Base-by-base conservation (phyloP, 148 eudicot genomes). In the Diospyros lotus region DNA sequence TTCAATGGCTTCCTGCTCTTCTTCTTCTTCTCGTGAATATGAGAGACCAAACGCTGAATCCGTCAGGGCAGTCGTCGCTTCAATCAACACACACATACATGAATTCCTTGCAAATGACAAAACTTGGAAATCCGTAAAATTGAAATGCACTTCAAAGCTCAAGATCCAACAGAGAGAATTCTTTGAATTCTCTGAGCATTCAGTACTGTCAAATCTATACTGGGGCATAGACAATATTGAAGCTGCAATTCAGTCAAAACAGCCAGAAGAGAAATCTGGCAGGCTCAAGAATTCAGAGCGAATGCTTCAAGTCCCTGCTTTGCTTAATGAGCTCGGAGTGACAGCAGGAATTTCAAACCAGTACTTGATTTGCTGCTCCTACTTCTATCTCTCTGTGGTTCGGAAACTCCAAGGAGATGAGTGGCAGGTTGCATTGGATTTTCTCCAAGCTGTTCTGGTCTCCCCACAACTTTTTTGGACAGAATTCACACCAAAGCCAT, bases 261-360 rank as follows among this genome's bases (percentile, higher is more conserved):
- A 50, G 0, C 7, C 71, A 14, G 76, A 84, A 54, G 76, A 82
- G 58, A 81, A 44, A 58, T n/a, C 65, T n/a, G n/a, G 38, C 10
- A 72, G 70, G 76, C 80, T 87, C 48, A 73, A 79, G 51, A 72
- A 75, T 7, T 69, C 88, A 11, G 88, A 87, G 78, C 75, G 76
- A 66, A 74, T 85, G 88, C 90, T 87, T 39, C 90, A 87, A 65
- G 78, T 73, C 4, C 90, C 90, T 0, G 90, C 90, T 2, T 75
- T 84, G 61, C 76, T 87, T n/a, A 76, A 79, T 11, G 86, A 82
- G 64, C 75, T 80, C 5, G 88, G 85, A 43, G 64, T 62, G 3
- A 87, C 88, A 2, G 77, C 75, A 1, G 88, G 84, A 38, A 77
- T 84, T 61, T 64, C 76, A 2, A 87, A 87, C 76, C 17, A 3